phyloP scores from a whole-genome alignment of 1,284 basidiomycete genomes.

The Gomphus sp. region DNA sequence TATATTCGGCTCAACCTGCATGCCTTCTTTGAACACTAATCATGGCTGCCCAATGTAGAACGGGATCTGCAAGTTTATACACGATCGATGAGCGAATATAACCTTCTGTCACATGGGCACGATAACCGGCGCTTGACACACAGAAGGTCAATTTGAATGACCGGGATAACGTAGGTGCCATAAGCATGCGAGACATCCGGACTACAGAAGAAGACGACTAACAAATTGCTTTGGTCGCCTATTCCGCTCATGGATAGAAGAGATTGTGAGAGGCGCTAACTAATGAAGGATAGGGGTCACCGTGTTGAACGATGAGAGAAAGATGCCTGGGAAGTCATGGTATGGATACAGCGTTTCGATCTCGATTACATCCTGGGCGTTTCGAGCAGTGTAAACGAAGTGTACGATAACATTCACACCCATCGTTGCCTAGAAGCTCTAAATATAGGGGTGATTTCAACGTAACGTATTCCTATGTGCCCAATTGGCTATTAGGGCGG shows the following conservation, averaged over 20 bases:
- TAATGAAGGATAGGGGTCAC: background rate
- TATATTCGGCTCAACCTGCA: background rate
- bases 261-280: background rate
- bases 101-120: background rate
- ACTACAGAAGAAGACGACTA: background rate
- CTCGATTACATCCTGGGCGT: background rate
- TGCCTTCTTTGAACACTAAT: background rate
- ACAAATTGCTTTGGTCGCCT: background rate
- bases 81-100: background rate
- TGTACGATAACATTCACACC: no score
- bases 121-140: background rate
- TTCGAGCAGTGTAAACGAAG: background rate
- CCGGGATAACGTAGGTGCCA: background rate
- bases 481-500: no score
- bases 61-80: background rate
- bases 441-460: no score
- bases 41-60: background rate
- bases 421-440: no score
- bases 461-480: no score
- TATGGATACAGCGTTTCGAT: background rate
- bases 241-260: background rate
- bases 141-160: background rate
- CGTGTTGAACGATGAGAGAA: background rate
- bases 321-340: background rate
- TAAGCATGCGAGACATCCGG: background rate